Base-by-base conservation (phyloP, 2,329 filamentous ascomycete species). In the Hypoxylon rubiginosum region DNA sequence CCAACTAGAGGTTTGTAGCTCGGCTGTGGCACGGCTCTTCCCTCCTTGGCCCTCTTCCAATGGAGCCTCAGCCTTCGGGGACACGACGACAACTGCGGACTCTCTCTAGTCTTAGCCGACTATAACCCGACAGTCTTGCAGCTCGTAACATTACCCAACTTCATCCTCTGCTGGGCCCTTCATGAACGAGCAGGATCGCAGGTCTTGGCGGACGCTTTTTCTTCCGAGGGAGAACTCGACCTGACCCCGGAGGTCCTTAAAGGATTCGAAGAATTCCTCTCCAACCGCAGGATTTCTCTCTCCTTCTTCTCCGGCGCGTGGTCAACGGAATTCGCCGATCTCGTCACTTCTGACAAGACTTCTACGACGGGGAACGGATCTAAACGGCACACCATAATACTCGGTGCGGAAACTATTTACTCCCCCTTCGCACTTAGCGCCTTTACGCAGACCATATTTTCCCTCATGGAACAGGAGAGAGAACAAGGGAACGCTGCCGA, bases 391-490 rank as follows among this genome's bases (percentile, higher is more conserved):
- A 85, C 84, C 13, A 78, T 92, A 2, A 80, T 94, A 4, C 80
- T 96, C 1, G 92, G 90, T 0, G 91, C 92, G 0, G 92, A 96
- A 79, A 96, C 92, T 0, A 95, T 96, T 48, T 96, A 96, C 79
- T 93, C 90, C 2, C 92, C 91, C 0, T 88, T 89, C 62, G 90
- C 91, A 0, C 84, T 94, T 21, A 81, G 82, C 36, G 85, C 88
- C 0, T 96, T 95, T 74, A 87, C 90, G 0, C 86, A 91, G 41
- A 89, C 89, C 4, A 81, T 94, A 11, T 83, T 91, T 45, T 80
- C 80, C 48, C 75, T 82, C 19, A 79, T 79, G 53, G 83, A 89
- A 53, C 73, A 77, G 52, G 70, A 75, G 49, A 73, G 77, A 58
- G 71, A 71, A 1, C 70, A 75, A 2, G 74, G 75, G 3, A 81